Conservation (phyloP, 768 basidiomycete species). For the Pleurotus salmoneostramineus region DNA sequence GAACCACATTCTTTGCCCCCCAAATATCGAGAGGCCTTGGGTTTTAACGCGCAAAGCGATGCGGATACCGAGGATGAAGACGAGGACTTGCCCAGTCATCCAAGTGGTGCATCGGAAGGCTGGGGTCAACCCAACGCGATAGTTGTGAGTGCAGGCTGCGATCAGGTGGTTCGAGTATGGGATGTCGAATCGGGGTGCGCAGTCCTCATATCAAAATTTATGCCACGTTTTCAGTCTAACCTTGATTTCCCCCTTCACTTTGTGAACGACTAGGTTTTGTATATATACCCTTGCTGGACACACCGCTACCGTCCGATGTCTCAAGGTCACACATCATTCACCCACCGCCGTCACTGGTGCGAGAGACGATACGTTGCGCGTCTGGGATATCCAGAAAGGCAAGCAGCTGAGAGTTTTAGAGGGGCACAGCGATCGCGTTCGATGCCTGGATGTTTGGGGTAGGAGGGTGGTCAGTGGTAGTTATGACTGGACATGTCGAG, state of each 20-base stretch:
- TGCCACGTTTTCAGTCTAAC: background rate
- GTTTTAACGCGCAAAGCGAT: conserved; percentile 23
- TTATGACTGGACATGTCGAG: conserved; percentile 86
- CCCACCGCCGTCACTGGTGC: conserved; percentile 91
- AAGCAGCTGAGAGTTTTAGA: conserved; percentile 56
- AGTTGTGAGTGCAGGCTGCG: conserved; percentile 91
- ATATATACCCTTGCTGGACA: conserved; percentile 82
- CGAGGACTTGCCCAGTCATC: conserved; percentile 40
- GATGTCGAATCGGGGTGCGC: conserved; percentile 80
- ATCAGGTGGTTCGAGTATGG: conserved; percentile 91
- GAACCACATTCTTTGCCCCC: conserved; percentile 23
- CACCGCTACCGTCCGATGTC: conserved; percentile 85
- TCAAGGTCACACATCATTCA: conserved; percentile 81
- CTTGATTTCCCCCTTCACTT: background rate
- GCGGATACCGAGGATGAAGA: conserved; percentile 10
- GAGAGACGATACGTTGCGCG: conserved; percentile 78
- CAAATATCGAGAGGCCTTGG: conserved; percentile 46
- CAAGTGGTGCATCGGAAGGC: conserved; percentile 69
- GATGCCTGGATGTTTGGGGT: conserved; percentile 87
- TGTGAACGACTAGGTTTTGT: conserved; percentile 41
- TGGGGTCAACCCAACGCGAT: conserved; percentile 87
- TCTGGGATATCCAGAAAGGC: conserved; percentile 92
- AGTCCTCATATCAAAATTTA: background rate
- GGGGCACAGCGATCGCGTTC: conserved; percentile 80
- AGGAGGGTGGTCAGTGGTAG: conserved; percentile 85